A percentile compares a stretch with the other conserved stretches of the same genome.
These are phyloP conservation scores for Vickermania ingenoplastis DNA, from an alignment of 208 protist species.

Conservation along the genomic window DNA sequence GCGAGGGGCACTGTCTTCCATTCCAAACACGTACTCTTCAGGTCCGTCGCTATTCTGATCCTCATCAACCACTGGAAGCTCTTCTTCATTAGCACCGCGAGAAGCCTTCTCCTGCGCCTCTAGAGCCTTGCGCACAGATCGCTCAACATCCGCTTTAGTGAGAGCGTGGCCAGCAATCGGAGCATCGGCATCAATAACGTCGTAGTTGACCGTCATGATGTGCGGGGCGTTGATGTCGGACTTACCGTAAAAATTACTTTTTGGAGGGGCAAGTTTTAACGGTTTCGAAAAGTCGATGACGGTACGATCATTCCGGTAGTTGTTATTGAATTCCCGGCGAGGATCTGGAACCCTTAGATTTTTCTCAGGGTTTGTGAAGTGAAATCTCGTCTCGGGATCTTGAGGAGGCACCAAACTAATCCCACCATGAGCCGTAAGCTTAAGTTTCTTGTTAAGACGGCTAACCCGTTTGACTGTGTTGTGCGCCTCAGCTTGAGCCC, in stretches of 20 bases:
- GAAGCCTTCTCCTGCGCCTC: constrained; percentile 2
- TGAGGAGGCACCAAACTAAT: constrained; percentile 57
- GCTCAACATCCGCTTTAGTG: constrained; percentile 54
- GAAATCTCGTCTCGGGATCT: constrained; percentile 69
- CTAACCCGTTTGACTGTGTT: constrained; percentile 34
- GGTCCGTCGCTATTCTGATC: constrained; percentile 22
- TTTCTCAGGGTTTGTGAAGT: constrained; percentile 69
- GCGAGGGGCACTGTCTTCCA: constrained; percentile 33
- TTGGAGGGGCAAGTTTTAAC: constrained; percentile 33
- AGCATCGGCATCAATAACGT: constrained; percentile 41
- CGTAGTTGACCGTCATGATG: constrained; percentile 41
- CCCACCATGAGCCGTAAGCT: constrained; percentile 51
- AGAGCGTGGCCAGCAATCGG: constrained; percentile 56
- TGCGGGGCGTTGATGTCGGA: constrained; percentile 44
- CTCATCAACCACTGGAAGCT: constrained; percentile 4
- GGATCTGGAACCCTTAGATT: constrained; percentile 54
- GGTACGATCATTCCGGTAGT: constrained; percentile 40
- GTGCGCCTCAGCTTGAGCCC: constrained; percentile 24
- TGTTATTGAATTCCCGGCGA: constrained; percentile 53
- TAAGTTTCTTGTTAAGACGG: constrained; percentile 60
- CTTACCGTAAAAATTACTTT: constrained; percentile 61
- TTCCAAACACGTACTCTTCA: constrained; percentile 64
- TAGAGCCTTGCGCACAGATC: constrained; percentile 13
- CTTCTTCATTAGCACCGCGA: constrained; percentile 1
- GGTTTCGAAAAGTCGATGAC: constrained; percentile 54